Percentiles rank a stretch among this genome's conserved stretches.
phyloP scores from a whole-genome alignment of 2,329 filamentous ascomycete genomes.

The Spiromastix sp. region DNA sequence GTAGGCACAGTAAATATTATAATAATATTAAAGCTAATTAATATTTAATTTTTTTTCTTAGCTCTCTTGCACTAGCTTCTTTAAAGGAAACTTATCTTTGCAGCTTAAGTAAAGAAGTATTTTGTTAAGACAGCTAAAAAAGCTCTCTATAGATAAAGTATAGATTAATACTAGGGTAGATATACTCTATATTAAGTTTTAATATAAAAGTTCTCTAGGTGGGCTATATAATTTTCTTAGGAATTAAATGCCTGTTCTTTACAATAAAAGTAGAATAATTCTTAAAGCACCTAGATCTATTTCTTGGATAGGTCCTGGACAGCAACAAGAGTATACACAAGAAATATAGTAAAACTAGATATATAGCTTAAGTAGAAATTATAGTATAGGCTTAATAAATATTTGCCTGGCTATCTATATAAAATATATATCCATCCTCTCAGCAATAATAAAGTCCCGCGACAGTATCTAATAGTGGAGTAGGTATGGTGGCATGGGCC shows the following conservation, averaged over 20 bases:
- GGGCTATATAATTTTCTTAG: background rate
- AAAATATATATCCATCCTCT: slow-evolving; percentile 1
- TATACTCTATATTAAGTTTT: background rate
- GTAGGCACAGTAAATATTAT: too few species aligned
- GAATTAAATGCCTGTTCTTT: background rate
- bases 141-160: slow-evolving; percentile 1
- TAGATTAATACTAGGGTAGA: background rate
- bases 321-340: background rate
- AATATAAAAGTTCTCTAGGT: slow-evolving; percentile 1
- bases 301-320: too few species aligned
- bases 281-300: background rate
- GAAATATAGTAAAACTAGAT: slow-evolving; percentile 1
- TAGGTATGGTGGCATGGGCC: background rate
- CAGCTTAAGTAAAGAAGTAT: background rate
- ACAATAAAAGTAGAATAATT: background rate
- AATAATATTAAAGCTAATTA: too few species aligned
- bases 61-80: too few species aligned
- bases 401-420: background rate
- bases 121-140: background rate
- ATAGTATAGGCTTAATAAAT: slow-evolving; percentile 1
- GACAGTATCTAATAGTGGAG: background rate
- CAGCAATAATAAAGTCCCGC: background rate
- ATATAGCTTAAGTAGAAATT: background rate
- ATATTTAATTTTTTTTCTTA: too few species aligned
- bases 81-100: too few species aligned